These are phyloP conservation scores for Blastomyces silverae DNA, from an alignment of 2,329 filamentous ascomycete genomes.

Conservation along the genomic window DNA sequence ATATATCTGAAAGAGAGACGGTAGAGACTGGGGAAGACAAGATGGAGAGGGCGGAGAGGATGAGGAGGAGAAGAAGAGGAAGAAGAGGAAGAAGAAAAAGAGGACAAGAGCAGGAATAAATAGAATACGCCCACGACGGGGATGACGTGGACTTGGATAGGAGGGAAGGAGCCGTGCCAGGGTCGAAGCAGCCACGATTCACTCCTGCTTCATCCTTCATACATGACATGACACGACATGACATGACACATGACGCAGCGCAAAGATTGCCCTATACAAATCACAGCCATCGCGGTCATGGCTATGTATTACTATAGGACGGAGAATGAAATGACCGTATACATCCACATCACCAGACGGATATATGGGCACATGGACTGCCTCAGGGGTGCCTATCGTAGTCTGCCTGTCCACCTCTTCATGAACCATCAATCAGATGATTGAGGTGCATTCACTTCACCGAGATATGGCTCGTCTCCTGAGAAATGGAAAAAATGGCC, in stretches of 20 bases:
- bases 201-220: not conserved
- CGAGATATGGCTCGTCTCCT: too few species aligned
- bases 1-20: not conserved
- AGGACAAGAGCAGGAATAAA: not conserved
- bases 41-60: not conserved
- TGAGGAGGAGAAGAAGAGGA: not conserved
- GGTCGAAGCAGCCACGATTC: not conserved
- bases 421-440: not conserved
- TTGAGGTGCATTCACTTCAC: not conserved
- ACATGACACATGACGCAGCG: not conserved
- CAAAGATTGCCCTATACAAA: not conserved
- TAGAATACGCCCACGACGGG: not conserved
- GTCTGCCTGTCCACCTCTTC: not conserved
- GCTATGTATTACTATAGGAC: too few species aligned
- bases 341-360: not conserved
- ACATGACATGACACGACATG: not conserved
- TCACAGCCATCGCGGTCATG: too few species aligned
- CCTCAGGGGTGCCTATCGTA: too few species aligned
- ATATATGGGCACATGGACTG: not conserved
- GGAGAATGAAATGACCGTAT: too few species aligned
- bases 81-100: not conserved
- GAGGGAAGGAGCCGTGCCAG: not conserved
- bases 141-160: not conserved
- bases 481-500: not conserved
- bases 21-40: not conserved